Percentiles rank a stretch among this genome's conserved stretches.
phyloP scores from a whole-genome alignment of 768 basidiomycete genomes.

The Russula foetens region DNA sequence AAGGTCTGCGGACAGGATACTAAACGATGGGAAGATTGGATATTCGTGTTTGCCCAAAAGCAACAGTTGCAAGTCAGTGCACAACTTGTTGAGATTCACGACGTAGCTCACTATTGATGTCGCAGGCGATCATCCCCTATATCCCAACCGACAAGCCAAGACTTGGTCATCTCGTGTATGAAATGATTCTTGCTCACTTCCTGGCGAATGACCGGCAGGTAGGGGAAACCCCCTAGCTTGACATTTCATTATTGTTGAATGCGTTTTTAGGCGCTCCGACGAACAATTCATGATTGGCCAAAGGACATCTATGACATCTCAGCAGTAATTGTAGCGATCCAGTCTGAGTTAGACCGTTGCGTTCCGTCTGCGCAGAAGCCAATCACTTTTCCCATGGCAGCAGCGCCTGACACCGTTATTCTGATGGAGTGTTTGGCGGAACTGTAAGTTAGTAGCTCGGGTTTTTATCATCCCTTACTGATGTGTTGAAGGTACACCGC shows the following conservation, averaged over 20 bases:
- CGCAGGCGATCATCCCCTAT: constrained; percentile 78
- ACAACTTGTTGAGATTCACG: background rate
- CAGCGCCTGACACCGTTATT: constrained; percentile 42
- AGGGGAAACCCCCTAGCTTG: constrained; percentile 13
- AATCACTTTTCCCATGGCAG: constrained; percentile 23
- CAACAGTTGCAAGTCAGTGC: constrained; percentile 62
- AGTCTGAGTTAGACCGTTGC: constrained; percentile 64
- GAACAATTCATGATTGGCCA: constrained; percentile 85
- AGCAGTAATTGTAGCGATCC: constrained; percentile 84
- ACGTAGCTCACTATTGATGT: background rate
- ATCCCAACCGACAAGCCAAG: constrained; percentile 79
- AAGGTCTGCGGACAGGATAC: constrained; percentile 77
- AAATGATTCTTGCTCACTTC: constrained; percentile 89
- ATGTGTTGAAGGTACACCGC: constrained; percentile 55
- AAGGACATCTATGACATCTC: constrained; percentile 80
- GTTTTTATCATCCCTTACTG: constrained; percentile 3
- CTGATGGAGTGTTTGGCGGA: constrained; percentile 96
- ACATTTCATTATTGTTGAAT: background rate
- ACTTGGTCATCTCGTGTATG: constrained; percentile 80
- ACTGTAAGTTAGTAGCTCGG: constrained; percentile 41
- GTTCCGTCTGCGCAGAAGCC: constrained; percentile 40
- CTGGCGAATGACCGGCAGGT: constrained; percentile 71
- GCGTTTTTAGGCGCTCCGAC: constrained; percentile 51
- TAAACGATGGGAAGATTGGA: constrained; percentile 93
- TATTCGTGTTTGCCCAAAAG: constrained; percentile 82